Evolutionary conservation across 768 basidiomycete genomes (phyloP).

Genomic region (Lactarius hengduanensis): DNA sequence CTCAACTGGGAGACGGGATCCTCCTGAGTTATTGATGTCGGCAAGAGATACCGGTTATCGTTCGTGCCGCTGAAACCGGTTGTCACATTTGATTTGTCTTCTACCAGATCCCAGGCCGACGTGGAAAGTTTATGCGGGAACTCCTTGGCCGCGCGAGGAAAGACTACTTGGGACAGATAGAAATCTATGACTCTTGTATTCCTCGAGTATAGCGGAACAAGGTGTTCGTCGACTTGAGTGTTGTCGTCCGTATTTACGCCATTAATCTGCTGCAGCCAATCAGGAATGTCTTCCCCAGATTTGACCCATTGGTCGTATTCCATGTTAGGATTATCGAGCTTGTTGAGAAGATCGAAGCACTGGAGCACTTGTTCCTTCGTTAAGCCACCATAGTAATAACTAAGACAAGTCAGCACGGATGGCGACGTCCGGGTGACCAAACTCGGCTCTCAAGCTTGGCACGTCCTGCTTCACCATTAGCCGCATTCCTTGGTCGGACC

Average conservation of each 20-base stretch:
- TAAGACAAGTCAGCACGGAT: constrained; percentile 46
- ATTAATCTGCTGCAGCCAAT: constrained; percentile 33
- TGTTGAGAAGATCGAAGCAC: constrained; percentile 41
- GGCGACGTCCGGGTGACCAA: constrained; percentile 52
- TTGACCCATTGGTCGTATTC: constrained; percentile 45
- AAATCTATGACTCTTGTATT: constrained; percentile 46
- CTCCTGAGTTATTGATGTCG: constrained; percentile 37
- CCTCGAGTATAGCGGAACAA: constrained; percentile 38
- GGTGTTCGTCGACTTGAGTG: constrained; percentile 32
- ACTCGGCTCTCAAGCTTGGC: constrained; percentile 46
- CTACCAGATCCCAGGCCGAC: constrained; percentile 53
- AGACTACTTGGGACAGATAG: constrained; percentile 45
- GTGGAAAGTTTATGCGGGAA: constrained; percentile 48
- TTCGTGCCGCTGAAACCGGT: constrained; percentile 59
- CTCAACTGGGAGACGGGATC: constrained; percentile 39
- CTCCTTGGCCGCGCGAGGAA: constrained; percentile 50
- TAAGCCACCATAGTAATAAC: constrained; percentile 50
- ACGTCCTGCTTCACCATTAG: constrained; percentile 38
- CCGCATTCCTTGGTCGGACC: neutral
- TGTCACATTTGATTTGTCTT: constrained; percentile 36
- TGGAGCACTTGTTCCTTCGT: constrained; percentile 38
- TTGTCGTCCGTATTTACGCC: constrained; percentile 45
- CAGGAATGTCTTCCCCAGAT: constrained; percentile 33
- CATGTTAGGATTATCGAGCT: constrained; percentile 41
- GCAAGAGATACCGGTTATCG: constrained; percentile 41